Percentiles rank a stretch among this genome's conserved stretches.
Evolutionary conservation across 2,329 filamentous ascomycete genomes (phyloP).

Genomic region (Xylaria sp.): DNA sequence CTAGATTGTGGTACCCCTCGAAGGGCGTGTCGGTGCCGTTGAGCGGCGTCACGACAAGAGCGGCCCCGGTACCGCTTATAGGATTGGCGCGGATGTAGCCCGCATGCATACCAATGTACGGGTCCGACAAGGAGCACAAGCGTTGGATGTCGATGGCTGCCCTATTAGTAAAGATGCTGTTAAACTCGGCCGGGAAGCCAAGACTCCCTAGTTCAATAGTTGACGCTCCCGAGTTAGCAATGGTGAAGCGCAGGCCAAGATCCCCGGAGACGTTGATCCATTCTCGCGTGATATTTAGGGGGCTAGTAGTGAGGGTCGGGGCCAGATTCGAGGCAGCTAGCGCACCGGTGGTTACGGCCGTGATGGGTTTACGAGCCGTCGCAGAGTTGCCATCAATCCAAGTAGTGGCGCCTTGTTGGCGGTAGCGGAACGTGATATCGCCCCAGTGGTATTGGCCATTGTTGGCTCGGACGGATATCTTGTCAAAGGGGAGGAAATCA

Average conservation of each 20-base stretch:
- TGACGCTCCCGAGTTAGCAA: constrained; percentile 57
- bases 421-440: constrained; percentile 67
- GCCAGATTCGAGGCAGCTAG: constrained; percentile 56
- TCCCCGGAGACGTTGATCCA: constrained; percentile 63
- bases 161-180: constrained; percentile 69
- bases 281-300: constrained; percentile 61
- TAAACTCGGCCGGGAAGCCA: constrained; percentile 70
- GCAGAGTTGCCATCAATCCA: constrained; percentile 64
- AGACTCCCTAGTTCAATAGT: constrained; percentile 66
- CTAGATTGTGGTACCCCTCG: constrained; percentile 66
- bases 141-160: constrained; percentile 59
- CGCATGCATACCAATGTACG: constrained; percentile 69
- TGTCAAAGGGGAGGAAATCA: constrained; percentile 67
- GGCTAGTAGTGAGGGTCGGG: constrained; percentile 55
- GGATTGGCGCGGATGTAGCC: constrained; percentile 67
- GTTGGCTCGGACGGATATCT: constrained; percentile 58
- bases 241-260: constrained; percentile 62
- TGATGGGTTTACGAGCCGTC: constrained; percentile 53
- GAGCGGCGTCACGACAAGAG: constrained; percentile 66
- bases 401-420: constrained; percentile 49
- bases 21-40: constrained; percentile 58
- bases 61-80: constrained; percentile 62
- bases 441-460: constrained; percentile 69
- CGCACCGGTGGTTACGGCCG: constrained; percentile 42
- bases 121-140: constrained; percentile 66